Evolutionary conservation across 208 protist genomes (phyloP).

Genomic region (Trypanosoma vivax): DNA sequence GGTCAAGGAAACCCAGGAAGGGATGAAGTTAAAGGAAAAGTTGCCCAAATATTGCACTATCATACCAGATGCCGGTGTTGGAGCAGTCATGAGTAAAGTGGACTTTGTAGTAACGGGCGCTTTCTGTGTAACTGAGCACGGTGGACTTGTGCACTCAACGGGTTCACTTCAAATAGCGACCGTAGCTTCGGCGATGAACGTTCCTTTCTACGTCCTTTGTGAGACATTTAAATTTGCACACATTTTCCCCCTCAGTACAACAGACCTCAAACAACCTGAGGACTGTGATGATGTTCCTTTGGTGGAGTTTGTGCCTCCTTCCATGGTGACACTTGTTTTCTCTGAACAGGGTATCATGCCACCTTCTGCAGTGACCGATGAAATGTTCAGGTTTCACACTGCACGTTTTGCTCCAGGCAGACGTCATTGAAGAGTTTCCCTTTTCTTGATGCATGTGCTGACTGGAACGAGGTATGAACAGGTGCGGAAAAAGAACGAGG

Average conservation of each 20-base stretch:
- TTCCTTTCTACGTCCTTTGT: slow-evolving; percentile 98
- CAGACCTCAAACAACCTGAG: slow-evolving; percentile 82
- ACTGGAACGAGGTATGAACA: no score
- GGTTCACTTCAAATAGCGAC: slow-evolving; percentile 97
- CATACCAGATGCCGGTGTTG: slow-evolving; percentile 86
- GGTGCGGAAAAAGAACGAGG: neutral
- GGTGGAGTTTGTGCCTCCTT: slow-evolving; percentile 87
- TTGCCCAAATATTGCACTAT: slow-evolving; percentile 65
- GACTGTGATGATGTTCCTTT: slow-evolving; percentile 49
- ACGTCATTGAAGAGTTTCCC: slow-evolving; percentile 19
- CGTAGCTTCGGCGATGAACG: slow-evolving; percentile 92
- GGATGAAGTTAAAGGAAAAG: slow-evolving; percentile 47
- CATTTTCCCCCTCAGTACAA: slow-evolving; percentile 94
- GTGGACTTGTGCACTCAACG: slow-evolving; percentile 98
- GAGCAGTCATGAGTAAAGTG: slow-evolving; percentile 81
- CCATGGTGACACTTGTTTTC: slow-evolving; percentile 93
- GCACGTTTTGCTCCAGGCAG: slow-evolving; percentile 63
- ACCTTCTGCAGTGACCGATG: slow-evolving; percentile 96
- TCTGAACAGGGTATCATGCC: slow-evolving; percentile 99
- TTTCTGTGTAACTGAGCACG: slow-evolving; percentile 98
- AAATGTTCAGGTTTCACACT: slow-evolving; percentile 94
- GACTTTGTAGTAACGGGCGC: slow-evolving; percentile 97
- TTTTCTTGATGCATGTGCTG: no score
- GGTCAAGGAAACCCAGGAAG: slow-evolving; percentile 48
- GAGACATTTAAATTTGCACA: slow-evolving; percentile 99